Evolutionary conservation across 129 eudicot species (phyloP).

Genomic region (Solidago caesia): DNA sequence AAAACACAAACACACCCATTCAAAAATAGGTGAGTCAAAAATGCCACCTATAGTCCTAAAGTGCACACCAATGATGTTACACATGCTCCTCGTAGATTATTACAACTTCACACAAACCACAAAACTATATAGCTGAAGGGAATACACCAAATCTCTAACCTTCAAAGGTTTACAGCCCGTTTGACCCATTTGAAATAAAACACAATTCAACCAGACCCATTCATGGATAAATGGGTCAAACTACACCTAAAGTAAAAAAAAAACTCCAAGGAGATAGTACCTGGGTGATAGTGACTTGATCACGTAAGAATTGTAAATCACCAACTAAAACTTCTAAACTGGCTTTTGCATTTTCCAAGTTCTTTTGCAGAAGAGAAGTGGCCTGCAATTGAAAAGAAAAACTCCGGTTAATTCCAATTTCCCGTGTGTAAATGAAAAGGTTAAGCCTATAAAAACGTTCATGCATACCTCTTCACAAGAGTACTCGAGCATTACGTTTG

Average conservation of each 20-base stretch:
- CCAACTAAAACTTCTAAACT: constrained; percentile 88
- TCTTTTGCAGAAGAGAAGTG: constrained; percentile 63
- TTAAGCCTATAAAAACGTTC: neutral
- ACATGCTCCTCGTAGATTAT: no score
- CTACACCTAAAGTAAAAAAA: neutral
- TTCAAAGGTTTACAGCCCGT: neutral
- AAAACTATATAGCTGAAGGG: neutral
- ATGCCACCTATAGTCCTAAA: neutral
- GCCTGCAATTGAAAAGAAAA: constrained; percentile 51
- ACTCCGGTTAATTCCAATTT: neutral
- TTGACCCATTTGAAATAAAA: no score
- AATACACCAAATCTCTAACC: neutral
- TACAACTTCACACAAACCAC: neutral
- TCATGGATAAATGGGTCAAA: constrained; percentile 1
- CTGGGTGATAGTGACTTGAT: constrained; percentile 97
- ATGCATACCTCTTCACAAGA: constrained; percentile 82
- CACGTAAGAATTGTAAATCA: constrained; percentile 88
- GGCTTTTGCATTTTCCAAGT: constrained; percentile 95
- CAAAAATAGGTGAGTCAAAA: neutral
- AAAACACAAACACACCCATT: neutral
- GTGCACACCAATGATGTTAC: neutral
- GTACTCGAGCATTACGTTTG: constrained; percentile 96
- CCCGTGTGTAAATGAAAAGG: neutral
- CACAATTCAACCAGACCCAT: neutral
- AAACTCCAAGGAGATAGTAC: constrained; percentile 31